phyloP scores from a whole-genome alignment of 345 rosid genomes.

The Gossypium ekmanianum region DNA sequence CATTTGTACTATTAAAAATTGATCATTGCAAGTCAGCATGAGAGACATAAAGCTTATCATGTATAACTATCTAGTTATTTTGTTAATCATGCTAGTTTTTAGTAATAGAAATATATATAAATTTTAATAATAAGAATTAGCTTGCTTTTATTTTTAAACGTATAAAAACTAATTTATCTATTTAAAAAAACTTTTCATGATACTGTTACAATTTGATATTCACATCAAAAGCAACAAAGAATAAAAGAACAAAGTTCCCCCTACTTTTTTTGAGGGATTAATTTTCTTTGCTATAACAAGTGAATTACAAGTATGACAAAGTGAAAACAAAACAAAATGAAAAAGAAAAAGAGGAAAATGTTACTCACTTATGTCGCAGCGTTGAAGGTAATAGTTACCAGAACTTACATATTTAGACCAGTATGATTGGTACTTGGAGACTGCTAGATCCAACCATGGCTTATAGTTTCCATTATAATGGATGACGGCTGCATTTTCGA shows the following conservation, averaged over 20 bases:
- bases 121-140: too few relatives aligned
- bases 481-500: constrained; percentile 81
- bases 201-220: too few relatives aligned
- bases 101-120: too few relatives aligned
- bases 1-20: too few relatives aligned
- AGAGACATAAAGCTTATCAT: too few relatives aligned
- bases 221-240: not conserved
- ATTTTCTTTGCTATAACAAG: not conserved
- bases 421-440: constrained; percentile 74
- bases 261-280: not conserved
- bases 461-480: constrained; percentile 97
- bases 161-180: too few relatives aligned
- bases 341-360: not conserved
- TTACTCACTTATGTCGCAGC: constrained; percentile 55
- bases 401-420: constrained; percentile 78
- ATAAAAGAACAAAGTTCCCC: not conserved
- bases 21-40: fast-evolving
- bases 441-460: constrained; percentile 95
- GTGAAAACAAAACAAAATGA: not conserved
- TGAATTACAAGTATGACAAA: not conserved
- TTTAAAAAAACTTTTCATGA: too few relatives aligned
- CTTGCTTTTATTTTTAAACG: too few relatives aligned
- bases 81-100: too few relatives aligned
- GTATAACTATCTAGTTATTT: too few relatives aligned
- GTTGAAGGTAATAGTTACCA: constrained; percentile 67